phyloP scores from a whole-genome alignment of 2,329 filamentous ascomycete species.

The Sarocladium kiliense region DNA sequence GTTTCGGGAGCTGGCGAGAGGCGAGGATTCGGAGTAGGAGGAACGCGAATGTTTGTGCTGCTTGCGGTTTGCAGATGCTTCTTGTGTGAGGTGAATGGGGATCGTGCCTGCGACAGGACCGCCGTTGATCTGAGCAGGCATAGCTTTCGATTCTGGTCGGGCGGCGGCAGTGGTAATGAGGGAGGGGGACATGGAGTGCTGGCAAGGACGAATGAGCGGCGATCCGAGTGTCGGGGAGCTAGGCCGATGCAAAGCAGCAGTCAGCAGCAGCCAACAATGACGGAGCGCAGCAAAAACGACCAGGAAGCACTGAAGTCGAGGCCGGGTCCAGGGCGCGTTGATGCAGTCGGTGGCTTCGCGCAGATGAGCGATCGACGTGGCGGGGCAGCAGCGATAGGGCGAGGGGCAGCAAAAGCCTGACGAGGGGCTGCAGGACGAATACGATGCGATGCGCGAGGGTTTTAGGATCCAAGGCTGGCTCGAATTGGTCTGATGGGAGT shows the following conservation, averaged over 20 bases:
- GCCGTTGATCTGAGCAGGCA: constrained; percentile 33
- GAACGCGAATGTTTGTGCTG: constrained; percentile 58
- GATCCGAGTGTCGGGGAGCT: constrained; percentile 4
- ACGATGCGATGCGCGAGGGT: neutral
- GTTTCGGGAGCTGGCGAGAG: constrained; percentile 48
- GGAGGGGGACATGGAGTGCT: constrained; percentile 1
- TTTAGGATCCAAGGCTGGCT: neutral
- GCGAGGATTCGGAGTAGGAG: constrained; percentile 56
- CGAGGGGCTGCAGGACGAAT: neutral
- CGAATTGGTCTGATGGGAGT: neutral
- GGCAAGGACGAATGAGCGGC: neutral
- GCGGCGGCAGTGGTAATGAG: constrained; percentile 11
- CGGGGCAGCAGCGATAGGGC: neutral
- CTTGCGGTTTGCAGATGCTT: constrained; percentile 31
- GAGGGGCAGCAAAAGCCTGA: constrained; percentile 2
- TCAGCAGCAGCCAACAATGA: neutral
- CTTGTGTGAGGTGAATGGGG: constrained; percentile 30
- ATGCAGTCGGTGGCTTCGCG: neutral
- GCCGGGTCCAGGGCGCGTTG: neutral
- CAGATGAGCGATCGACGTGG: neutral
- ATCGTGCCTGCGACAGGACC: constrained; percentile 30
- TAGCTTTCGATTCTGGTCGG: constrained; percentile 18
- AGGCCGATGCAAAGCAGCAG: neutral
- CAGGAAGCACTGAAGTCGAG: neutral
- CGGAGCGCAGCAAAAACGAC: neutral